phyloP scores from a whole-genome alignment of 345 rosid species.

The Gossypium stocksii region DNA sequence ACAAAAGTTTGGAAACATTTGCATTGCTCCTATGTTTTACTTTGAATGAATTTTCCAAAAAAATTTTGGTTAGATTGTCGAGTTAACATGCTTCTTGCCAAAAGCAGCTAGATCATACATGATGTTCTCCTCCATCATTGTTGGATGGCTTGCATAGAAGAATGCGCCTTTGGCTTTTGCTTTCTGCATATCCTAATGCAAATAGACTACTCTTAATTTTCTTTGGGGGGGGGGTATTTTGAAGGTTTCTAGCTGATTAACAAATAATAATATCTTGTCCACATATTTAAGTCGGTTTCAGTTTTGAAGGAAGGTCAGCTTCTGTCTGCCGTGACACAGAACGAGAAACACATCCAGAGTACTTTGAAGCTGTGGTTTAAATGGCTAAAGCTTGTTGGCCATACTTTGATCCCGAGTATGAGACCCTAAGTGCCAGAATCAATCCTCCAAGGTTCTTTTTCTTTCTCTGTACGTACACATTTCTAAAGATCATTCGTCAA shows the following conservation, averaged over 20 bases:
- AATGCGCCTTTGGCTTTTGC: conserved; percentile 1
- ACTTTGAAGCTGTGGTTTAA: conserved; percentile 14
- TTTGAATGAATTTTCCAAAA: neutral
- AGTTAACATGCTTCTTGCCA: neutral
- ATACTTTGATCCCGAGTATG: conserved; percentile 93
- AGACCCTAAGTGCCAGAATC: conserved; percentile 77
- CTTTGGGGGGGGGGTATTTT: neutral
- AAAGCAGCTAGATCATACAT: neutral
- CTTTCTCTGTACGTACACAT: neutral
- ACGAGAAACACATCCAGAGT: conserved; percentile 7
- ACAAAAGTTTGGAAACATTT: neutral
- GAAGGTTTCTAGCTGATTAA: neutral
- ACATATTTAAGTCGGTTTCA: neutral
- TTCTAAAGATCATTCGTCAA: neutral
- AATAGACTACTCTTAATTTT: neutral
- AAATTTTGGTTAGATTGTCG: neutral
- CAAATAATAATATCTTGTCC: neutral
- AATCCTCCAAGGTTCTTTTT: conserved; percentile 80
- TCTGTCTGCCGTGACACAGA: conserved; percentile 6
- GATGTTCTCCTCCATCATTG: neutral
- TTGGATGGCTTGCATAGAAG: neutral
- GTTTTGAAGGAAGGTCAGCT: neutral
- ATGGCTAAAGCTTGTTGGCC: conserved; percentile 89
- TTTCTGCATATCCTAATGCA: neutral
- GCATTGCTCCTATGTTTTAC: neutral